Evolutionary conservation across 805 yeast genomes (phyloP), one percentile per base, ranked within the genome.

Genomic region (Candida alai): DNA sequence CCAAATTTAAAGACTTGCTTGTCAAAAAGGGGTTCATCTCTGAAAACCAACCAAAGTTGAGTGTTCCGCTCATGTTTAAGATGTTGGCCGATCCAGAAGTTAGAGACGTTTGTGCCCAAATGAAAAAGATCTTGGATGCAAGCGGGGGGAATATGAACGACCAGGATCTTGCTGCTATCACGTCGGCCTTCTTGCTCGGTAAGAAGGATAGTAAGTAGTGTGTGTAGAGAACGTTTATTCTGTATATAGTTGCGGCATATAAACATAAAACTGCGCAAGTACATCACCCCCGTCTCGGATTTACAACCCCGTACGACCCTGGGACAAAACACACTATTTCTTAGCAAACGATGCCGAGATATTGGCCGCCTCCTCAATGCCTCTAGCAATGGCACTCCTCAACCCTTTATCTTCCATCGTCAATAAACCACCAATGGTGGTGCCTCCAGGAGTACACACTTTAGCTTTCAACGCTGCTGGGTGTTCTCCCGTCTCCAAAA

Each of bases 361-460:
- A 39, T 73, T 73, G n/a, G 97, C 86, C 22, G 97, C 90, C 55
- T 87, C 95, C 58, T 85, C 87, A 17, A 93, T 83, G 24, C 95
- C 96, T 49, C 87, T 74, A 30, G 94, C 77, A 49, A 93, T 83
- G 16, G 87, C 90, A 29, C 86, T 74, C 63, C 96, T 81, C 30
- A 93, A 84, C 32, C 90, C 94, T 31, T 77, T 78, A 46, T 87
- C 96, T 65, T 93, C 98, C 82, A 93, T 78, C 44, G 80, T 86
- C 59, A 90, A 73, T 39, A 93, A 67, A 0, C 98, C 98, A 7
- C 95, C 95, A 56, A 93, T 93, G 4, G 98, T 93, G 32, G 97
- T 89, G 21, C 98, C 98, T 19, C 93, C 98, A 16, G 98, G 98
- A 0, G 98, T 93, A 55, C 96, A 88, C 6, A 93, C 93, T 48